Evolutionary conservation across 805 yeast genomes (phyloP).

Genomic region (Pichia rugopelliculosa): DNA sequence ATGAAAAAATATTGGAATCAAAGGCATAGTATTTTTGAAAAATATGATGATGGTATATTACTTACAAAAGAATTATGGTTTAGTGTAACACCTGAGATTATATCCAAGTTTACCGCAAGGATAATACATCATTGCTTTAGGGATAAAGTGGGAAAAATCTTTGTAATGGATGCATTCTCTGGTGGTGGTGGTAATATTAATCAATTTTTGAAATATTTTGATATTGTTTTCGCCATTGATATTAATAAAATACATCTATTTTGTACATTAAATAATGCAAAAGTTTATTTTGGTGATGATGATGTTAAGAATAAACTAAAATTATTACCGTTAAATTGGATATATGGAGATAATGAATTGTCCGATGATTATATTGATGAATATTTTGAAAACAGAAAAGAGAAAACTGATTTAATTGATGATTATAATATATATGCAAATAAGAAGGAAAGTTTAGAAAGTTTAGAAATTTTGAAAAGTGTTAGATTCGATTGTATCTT

Average conservation of each 20-base stretch:
- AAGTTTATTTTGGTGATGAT: conserved; percentile 36
- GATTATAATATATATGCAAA: conserved; percentile 1
- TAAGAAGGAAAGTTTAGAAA: conserved; percentile 9
- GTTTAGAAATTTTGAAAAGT: conserved; percentile 7
- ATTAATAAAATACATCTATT: conserved; percentile 49
- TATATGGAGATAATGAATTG: conserved; percentile 2
- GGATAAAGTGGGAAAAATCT: conserved; percentile 74
- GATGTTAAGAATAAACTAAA: conserved; percentile 46
- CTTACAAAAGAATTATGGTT: conserved; percentile 75
- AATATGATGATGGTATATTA: conserved; percentile 58
- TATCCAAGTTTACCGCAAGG: conserved; percentile 56
- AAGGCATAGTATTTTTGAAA: conserved; percentile 50
- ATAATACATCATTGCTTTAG: conserved; percentile 63
- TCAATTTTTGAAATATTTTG: conserved; percentile 58
- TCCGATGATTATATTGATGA: conserved; percentile 11
- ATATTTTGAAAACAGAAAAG: conserved; percentile 10
- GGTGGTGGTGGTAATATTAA: conserved; percentile 87
- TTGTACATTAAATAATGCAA: conserved; percentile 62
- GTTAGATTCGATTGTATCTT: conserved; percentile 47
- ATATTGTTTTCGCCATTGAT: conserved; percentile 56
- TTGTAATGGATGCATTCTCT: conserved; percentile 57
- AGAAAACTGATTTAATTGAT: neutral
- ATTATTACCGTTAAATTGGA: conserved; percentile 43
- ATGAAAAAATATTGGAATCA: conserved; percentile 52
- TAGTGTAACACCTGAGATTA: conserved; percentile 75